Percentiles rank a stretch among this genome's conserved stretches.
Evolutionary conservation across 768 basidiomycete species (phyloP).

Genomic region (Russula emetica): DNA sequence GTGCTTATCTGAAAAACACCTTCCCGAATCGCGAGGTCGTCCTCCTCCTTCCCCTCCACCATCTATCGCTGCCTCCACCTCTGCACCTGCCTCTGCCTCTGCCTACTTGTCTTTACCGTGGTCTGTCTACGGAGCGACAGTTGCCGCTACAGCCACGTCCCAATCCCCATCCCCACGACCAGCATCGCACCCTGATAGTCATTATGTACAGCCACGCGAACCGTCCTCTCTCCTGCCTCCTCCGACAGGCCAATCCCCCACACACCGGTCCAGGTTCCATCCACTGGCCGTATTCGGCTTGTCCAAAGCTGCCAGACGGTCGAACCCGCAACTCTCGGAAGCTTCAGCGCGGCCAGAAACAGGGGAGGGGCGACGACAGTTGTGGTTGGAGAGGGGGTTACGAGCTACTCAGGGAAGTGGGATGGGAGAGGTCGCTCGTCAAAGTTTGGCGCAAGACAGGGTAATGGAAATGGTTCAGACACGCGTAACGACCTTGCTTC

Average conservation of each 20-base stretch:
- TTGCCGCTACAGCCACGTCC: background rate
- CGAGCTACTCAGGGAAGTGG: background rate
- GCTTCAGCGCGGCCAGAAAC: background rate
- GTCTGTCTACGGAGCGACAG: background rate
- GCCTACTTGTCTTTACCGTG: background rate
- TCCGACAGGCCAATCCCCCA: background rate
- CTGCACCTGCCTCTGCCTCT: background rate
- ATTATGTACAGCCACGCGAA: background rate
- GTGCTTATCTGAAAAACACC: background rate
- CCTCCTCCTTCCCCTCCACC: background rate
- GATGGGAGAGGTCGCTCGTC: background rate
- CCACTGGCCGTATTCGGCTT: conserved; percentile 1
- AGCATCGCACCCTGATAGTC: too few relatives aligned
- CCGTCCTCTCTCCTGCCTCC: background rate
- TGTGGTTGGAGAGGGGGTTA: background rate
- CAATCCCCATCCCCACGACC: background rate
- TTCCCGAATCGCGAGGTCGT: background rate
- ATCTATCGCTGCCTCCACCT: background rate
- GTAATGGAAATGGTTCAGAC: background rate
- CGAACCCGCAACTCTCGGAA: background rate
- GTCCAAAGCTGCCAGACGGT: background rate
- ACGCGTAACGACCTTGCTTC: background rate
- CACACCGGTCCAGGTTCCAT: conserved; percentile 1
- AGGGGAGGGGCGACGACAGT: background rate
- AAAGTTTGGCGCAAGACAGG: background rate